These are phyloP conservation scores for Boletus rufocinnamomeus DNA, from an alignment of 768 basidiomycete genomes.

Conservation along the genomic window DNA sequence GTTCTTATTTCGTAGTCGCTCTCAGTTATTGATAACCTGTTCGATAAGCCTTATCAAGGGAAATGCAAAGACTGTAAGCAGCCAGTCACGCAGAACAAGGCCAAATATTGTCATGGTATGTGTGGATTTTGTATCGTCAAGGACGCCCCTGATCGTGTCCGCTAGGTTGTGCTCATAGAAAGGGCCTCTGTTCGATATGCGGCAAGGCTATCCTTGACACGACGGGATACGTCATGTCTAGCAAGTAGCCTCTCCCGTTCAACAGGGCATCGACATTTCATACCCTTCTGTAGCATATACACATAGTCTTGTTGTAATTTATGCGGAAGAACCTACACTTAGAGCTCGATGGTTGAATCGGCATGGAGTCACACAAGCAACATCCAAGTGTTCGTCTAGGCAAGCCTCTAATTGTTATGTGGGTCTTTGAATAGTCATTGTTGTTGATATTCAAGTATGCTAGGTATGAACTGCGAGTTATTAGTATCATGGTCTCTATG, in stretches of 20 bases:
- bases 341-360: not conserved
- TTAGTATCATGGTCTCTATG: not conserved
- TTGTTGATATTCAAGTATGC: not conserved
- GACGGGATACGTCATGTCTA: conserved; percentile 81
- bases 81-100: conserved; percentile 79
- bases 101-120: conserved; percentile 87
- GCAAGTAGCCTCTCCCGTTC: conserved; percentile 49
- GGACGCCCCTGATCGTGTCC: conserved; percentile 8
- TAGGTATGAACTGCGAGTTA: not conserved
- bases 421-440: not conserved
- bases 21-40: conserved; percentile 1
- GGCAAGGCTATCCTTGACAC: conserved; percentile 87
- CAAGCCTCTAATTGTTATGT: not conserved
- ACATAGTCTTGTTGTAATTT: conserved; percentile 17
- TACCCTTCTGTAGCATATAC: conserved; percentile 28
- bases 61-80: conserved; percentile 91
- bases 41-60: conserved; percentile 71
- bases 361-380: not conserved
- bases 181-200: conserved; percentile 84
- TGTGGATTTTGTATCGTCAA: conserved; percentile 9
- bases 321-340: not conserved
- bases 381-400: too few species aligned
- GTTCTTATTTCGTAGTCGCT: conserved; percentile 28
- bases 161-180: conserved; percentile 84
- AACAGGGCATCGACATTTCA: conserved; percentile 3